Conservation (phyloP, 2,329 filamentous ascomycete species). For the Colletotrichum sp. region DNA sequence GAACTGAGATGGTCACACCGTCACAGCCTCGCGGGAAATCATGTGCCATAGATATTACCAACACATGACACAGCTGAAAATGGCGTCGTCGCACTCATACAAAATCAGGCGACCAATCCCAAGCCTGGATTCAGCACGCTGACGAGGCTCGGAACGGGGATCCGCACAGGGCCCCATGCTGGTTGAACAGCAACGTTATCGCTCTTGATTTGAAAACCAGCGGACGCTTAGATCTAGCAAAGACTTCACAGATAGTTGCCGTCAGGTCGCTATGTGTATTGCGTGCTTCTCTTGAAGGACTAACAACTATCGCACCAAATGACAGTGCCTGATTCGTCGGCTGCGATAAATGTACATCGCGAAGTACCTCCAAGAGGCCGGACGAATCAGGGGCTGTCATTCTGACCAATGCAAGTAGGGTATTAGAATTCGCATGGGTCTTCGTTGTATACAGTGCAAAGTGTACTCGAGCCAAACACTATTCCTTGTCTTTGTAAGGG, state of each 20-base stretch:
- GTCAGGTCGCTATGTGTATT: too few species aligned
- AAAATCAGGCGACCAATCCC: neutral
- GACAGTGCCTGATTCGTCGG: neutral
- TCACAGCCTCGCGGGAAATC: neutral
- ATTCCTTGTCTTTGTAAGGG: too few species aligned
- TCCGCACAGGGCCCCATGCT: neutral
- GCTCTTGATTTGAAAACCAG: too few species aligned
- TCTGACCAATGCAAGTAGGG: neutral
- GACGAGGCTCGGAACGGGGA: neutral
- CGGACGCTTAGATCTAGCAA: too few species aligned
- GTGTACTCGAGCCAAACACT: neutral
- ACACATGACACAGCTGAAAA: neutral
- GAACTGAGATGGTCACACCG: too few species aligned
- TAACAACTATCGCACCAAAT: neutral
- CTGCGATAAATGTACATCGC: fast-evolving
- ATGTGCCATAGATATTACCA: neutral
- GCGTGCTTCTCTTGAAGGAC: too few species aligned
- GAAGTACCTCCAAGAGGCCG: neutral
- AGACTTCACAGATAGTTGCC: too few species aligned
- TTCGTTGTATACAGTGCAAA: neutral
- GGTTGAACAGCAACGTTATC: neutral
- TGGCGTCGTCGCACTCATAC: neutral
- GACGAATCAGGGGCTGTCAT: neutral
- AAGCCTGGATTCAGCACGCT: neutral
- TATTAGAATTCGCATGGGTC: too few species aligned